phyloP scores from a whole-genome alignment of 2,329 filamentous ascomycete genomes.

The Malbranchea cinnamomea region DNA sequence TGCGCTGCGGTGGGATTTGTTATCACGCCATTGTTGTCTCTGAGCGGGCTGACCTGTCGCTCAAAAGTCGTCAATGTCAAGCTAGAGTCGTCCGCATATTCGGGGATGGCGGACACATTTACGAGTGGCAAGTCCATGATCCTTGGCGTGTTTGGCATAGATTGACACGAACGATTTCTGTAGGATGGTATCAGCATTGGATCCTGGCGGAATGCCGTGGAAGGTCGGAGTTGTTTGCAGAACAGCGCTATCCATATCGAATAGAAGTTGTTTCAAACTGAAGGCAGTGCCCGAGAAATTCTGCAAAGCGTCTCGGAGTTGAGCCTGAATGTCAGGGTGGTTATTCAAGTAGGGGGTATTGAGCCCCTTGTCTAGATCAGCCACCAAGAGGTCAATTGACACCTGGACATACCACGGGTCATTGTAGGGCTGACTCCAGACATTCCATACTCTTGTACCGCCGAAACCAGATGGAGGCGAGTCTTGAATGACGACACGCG shows the following conservation, averaged over 20 bases:
- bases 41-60: not conserved
- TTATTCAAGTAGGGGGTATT: conserved; percentile 1
- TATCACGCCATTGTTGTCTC: not conserved
- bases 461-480: not conserved
- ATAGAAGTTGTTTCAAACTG: not conserved
- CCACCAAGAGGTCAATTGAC: not conserved
- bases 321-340: too few relatives aligned
- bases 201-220: not conserved
- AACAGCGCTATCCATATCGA: not conserved
- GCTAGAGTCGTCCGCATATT: not conserved
- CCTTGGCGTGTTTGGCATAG: not conserved
- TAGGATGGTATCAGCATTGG: conserved; percentile 1
- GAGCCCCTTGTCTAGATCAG: not conserved
- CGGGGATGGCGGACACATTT: not conserved
- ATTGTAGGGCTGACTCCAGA: not conserved
- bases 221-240: not conserved
- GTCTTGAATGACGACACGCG: conserved; percentile 1
- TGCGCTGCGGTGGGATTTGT: not conserved
- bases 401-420: not conserved
- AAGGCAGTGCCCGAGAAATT: not conserved
- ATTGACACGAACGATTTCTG: not conserved
- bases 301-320: not conserved
- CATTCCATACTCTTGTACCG: not conserved
- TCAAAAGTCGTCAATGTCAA: not conserved
- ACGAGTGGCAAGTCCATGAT: not conserved